Percentiles rank a stretch among this genome's conserved stretches.
Conservation (phyloP, 2,329 filamentous ascomycete species). For the Colletotrichum sansevieriae region DNA sequence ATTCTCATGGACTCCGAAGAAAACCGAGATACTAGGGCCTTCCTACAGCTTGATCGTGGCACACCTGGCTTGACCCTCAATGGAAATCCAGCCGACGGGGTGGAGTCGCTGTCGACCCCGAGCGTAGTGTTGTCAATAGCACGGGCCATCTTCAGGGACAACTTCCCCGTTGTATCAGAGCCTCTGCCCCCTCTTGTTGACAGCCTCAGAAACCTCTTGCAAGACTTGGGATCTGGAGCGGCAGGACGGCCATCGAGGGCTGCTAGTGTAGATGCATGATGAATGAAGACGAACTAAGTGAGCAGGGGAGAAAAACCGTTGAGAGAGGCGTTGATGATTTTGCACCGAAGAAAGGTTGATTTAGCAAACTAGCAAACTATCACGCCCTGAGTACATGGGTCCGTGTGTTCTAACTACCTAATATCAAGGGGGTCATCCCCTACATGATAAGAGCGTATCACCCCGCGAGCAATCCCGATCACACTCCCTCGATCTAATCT, state of each 20-base stretch:
- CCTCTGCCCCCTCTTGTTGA: constrained; percentile 35
- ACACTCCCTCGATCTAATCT: neutral
- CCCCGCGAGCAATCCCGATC: neutral
- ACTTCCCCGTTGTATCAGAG: constrained; percentile 39
- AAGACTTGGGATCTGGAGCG: constrained; percentile 32
- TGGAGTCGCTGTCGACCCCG: constrained; percentile 30
- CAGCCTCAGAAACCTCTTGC: constrained; percentile 30
- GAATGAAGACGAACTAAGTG: no score
- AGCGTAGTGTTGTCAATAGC: constrained; percentile 31
- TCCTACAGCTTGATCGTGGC: constrained; percentile 37
- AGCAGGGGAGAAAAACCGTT: no score
- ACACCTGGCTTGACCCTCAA: constrained; percentile 35
- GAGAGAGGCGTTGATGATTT: no score
- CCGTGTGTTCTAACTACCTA: no score
- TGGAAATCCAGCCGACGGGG: constrained; percentile 33
- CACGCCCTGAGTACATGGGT: no score
- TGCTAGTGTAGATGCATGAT: constrained; percentile 22
- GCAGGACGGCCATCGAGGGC: constrained; percentile 35
- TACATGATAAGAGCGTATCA: no score
- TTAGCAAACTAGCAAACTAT: no score
- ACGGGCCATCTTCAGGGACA: constrained; percentile 28
- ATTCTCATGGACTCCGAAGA: constrained; percentile 38
- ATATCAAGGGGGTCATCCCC: no score
- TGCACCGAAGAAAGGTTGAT: no score
- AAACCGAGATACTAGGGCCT: constrained; percentile 37